These are phyloP conservation scores for Colletotrichum spaethianum DNA, from an alignment of 2,329 filamentous ascomycete genomes.

Conservation along the genomic window DNA sequence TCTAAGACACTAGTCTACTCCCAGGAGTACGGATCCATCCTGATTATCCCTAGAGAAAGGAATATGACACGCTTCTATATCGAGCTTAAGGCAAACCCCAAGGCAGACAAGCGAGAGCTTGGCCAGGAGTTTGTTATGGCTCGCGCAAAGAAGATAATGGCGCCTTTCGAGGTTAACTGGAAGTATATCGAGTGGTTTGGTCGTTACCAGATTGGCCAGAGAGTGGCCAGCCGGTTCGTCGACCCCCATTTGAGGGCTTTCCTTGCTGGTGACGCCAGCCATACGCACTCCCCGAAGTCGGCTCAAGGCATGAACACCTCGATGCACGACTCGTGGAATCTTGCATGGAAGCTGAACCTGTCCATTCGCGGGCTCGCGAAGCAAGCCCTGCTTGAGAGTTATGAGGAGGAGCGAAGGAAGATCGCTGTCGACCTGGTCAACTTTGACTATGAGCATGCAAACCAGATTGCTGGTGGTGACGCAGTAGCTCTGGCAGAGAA, in stretches of 20 bases:
- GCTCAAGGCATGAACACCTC: conserved; percentile 78
- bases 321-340: conserved; percentile 74
- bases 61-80: conserved; percentile 79
- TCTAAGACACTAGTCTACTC: conserved; percentile 80
- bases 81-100: conserved; percentile 65
- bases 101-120: conserved; percentile 57
- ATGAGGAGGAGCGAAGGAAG: conserved; percentile 74
- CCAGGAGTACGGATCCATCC: conserved; percentile 76
- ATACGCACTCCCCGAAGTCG: conserved; percentile 81
- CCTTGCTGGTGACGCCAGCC: conserved; percentile 78
- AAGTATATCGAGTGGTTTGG: conserved; percentile 79
- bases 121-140: conserved; percentile 80
- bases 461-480: conserved; percentile 73
- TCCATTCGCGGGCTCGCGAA: conserved; percentile 70
- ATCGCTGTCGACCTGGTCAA: conserved; percentile 72
- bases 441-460: conserved; percentile 72
- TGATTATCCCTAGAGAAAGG: conserved; percentile 81
- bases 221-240: conserved; percentile 78
- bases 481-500: conserved; percentile 75
- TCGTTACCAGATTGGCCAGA: conserved; percentile 79
- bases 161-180: conserved; percentile 71
- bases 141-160: conserved; percentile 73
- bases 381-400: conserved; percentile 69
- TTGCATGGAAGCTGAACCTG: conserved; percentile 67
- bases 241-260: conserved; percentile 75